Percentiles rank a stretch among this genome's conserved stretches.
These are phyloP conservation scores for Smithsoniella earleae DNA, from an alignment of 163 green algal species.

Conservation along the genomic window DNA sequence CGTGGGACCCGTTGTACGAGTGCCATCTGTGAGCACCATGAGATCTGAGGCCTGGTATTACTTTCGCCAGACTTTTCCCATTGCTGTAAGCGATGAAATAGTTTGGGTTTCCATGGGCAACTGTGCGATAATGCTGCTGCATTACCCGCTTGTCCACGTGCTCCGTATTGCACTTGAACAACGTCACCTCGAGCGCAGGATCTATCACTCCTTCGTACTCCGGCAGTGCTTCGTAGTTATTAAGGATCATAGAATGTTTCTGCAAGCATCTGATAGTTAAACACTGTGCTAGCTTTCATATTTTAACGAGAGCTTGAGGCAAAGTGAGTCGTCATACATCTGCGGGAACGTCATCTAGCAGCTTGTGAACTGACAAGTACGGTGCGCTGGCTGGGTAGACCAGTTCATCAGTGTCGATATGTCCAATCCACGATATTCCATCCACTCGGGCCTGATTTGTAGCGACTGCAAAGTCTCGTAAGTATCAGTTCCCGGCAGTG, in stretches of 20 bases:
- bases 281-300: too few species aligned
- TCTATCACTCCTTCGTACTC: constrained; percentile 56
- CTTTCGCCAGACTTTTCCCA: constrained; percentile 60
- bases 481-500: too few species aligned
- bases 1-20: constrained; percentile 40
- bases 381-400: constrained; percentile 57
- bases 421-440: constrained; percentile 64
- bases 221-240: constrained; percentile 69
- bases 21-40: constrained; percentile 77
- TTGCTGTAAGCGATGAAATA: constrained; percentile 83
- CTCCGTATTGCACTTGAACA: constrained; percentile 70
- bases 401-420: constrained; percentile 82
- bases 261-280: constrained; percentile 26
- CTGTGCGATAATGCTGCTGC: constrained; percentile 54
- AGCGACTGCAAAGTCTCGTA: constrained; percentile 44
- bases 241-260: constrained; percentile 69
- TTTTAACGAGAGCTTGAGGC: background rate
- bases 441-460: constrained; percentile 52
- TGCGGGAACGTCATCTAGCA: constrained; percentile 19
- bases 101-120: constrained; percentile 70
- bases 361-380: constrained; percentile 53
- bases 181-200: constrained; percentile 67
- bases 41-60: constrained; percentile 54
- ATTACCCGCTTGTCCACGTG: constrained; percentile 62
- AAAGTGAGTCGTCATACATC: constrained; percentile 22